Conservation (phyloP, 108 stramenopile species). For the Conticribra guillardii region DNA sequence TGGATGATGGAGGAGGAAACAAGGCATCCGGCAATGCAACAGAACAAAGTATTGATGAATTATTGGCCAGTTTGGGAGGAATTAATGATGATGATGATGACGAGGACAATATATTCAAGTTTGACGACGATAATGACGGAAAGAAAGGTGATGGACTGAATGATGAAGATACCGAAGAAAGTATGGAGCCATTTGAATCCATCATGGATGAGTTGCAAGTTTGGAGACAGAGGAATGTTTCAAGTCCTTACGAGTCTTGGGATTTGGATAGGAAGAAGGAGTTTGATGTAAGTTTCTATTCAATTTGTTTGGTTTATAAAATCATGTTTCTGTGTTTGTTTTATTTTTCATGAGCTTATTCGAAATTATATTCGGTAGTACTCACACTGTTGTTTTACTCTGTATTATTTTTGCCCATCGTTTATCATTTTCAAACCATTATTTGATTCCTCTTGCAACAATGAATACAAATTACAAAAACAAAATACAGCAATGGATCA, state of each 20-base stretch:
- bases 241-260: slow-evolving; percentile 71
- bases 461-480: background rate
- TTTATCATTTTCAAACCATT: slow-evolving; percentile 1
- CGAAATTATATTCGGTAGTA: background rate
- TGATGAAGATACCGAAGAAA: slow-evolving; percentile 34
- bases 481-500: slow-evolving; percentile 62
- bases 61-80: slow-evolving; percentile 58
- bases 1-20: slow-evolving; percentile 16
- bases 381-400: background rate
- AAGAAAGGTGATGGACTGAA: slow-evolving; percentile 24
- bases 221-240: slow-evolving; percentile 65
- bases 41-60: slow-evolving; percentile 55
- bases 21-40: too few relatives aligned
- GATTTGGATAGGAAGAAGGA: slow-evolving; percentile 54
- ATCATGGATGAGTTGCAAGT: slow-evolving; percentile 76
- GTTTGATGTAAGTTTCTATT: slow-evolving; percentile 63
- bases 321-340: too few relatives aligned
- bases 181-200: slow-evolving; percentile 37
- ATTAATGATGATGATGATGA: slow-evolving; percentile 55
- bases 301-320: background rate
- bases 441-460: slow-evolving; percentile 1
- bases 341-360: background rate
- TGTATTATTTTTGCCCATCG: too few relatives aligned
- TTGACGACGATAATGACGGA: slow-evolving; percentile 45
- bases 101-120: slow-evolving; percentile 30